Conservation (phyloP, 1,139 yeast genomes). For the Saccharomyces pastorianus region DNA sequence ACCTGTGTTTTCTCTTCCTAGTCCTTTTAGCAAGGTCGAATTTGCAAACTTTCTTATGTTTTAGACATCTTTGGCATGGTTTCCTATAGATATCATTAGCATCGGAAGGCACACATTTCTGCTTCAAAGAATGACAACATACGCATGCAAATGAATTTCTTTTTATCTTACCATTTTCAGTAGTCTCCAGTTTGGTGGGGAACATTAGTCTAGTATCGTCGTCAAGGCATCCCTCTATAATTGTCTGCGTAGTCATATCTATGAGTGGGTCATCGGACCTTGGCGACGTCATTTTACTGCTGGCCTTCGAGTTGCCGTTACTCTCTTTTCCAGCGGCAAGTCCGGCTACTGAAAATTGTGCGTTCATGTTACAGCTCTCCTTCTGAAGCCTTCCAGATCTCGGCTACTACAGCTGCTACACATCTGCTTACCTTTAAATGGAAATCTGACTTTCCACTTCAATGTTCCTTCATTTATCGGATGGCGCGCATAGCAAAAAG, state of each 20-base stretch:
- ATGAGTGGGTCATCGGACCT: background rate
- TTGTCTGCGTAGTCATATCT: background rate
- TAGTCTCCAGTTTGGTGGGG: slow-evolving; percentile 22
- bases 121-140: slow-evolving; percentile 72
- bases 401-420: background rate
- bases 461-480: background rate
- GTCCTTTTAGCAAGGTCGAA: slow-evolving; percentile 57
- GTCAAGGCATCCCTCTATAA: background rate
- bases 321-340: background rate
- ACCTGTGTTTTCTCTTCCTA: slow-evolving; percentile 42
- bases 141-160: slow-evolving; percentile 58
- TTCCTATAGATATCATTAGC: slow-evolving; percentile 43
- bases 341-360: background rate
- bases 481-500: background rate
- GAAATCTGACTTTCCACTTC: background rate
- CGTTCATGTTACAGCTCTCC: background rate
- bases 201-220: slow-evolving; percentile 20
- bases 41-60: slow-evolving; percentile 56
- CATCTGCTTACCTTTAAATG: background rate
- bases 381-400: background rate
- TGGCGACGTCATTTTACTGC: background rate
- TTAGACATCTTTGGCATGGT: slow-evolving; percentile 70
- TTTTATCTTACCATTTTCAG: slow-evolving; percentile 19
- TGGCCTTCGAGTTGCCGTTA: background rate
- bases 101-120: slow-evolving; percentile 72